Conservation (phyloP, 352 stramenopile species). For the Globisporangium carolinianum region DNA sequence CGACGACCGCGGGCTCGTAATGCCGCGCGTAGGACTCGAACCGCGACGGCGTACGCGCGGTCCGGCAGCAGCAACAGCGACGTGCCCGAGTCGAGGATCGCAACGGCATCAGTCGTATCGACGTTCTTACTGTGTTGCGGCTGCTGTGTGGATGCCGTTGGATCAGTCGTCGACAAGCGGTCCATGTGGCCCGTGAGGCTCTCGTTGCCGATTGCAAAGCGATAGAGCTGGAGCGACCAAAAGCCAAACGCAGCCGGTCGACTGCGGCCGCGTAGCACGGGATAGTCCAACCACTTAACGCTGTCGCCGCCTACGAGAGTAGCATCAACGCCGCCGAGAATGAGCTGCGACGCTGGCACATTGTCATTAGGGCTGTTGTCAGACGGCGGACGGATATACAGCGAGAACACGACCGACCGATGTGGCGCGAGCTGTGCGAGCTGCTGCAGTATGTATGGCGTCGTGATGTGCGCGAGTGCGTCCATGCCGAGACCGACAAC, state of each 20-base stretch:
- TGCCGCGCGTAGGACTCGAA: slow-evolving; percentile 13
- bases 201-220: slow-evolving; percentile 2
- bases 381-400: slow-evolving; percentile 31
- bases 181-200: neutral
- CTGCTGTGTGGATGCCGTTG: no score
- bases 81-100: slow-evolving; percentile 33
- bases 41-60: slow-evolving; percentile 8
- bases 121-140: no score
- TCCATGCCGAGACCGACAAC: slow-evolving; percentile 28
- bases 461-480: slow-evolving; percentile 20
- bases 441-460: slow-evolving; percentile 17
- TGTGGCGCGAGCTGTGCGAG: slow-evolving; percentile 11
- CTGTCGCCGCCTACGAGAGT: slow-evolving; percentile 13
- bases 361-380: neutral
- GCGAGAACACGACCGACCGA: slow-evolving; percentile 19
- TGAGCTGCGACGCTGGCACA: slow-evolving; percentile 22
- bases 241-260: slow-evolving; percentile 15
- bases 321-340: slow-evolving; percentile 26
- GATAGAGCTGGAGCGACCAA: slow-evolving; percentile 18
- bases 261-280: neutral
- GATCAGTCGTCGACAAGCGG: no score
- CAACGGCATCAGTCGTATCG: slow-evolving; percentile 3
- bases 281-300: slow-evolving; percentile 21
- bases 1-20: no score
- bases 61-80: slow-evolving; percentile 25